Percentiles rank a stretch among this genome's conserved stretches.
Evolutionary conservation across 2,329 filamentous ascomycete genomes (phyloP).

Genomic region (Aureobasidium pullulans): DNA sequence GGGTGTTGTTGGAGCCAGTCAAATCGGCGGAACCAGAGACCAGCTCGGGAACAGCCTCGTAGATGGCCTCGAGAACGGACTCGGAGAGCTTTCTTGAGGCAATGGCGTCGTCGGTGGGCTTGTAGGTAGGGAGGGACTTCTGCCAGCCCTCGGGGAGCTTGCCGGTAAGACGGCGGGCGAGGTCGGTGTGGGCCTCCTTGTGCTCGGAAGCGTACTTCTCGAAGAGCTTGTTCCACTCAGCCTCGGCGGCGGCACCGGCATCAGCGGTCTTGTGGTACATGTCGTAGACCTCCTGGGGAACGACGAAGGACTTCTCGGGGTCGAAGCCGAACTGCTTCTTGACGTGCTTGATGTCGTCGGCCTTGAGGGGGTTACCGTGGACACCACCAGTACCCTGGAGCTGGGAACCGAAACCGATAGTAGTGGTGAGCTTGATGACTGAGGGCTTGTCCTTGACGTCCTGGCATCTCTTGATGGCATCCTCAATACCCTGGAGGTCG

Average conservation of each 20-base stretch:
- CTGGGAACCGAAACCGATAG: conserved; percentile 91
- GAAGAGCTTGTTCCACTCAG: conserved; percentile 92
- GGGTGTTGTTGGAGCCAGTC: conserved; percentile 97
- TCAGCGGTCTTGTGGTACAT: conserved; percentile 76
- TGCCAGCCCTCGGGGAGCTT: conserved; percentile 95
- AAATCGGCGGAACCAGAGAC: conserved; percentile 94
- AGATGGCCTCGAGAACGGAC: conserved; percentile 81
- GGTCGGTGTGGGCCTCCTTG: conserved; percentile 72
- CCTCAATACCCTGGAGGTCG: conserved; percentile 81
- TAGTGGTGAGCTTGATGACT: conserved; percentile 93
- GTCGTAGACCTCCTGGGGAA: conserved; percentile 93
- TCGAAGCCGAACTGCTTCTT: conserved; percentile 96
- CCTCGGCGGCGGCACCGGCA: conserved; percentile 79
- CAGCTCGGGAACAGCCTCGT: conserved; percentile 77
- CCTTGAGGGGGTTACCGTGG: conserved; percentile 92
- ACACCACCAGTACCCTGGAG: conserved; percentile 91
- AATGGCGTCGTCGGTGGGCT: conserved; percentile 71
- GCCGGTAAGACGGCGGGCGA: conserved; percentile 69
- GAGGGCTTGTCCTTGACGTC: conserved; percentile 92
- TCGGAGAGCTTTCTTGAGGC: conserved; percentile 96
- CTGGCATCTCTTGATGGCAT: conserved; percentile 77
- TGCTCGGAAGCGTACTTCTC: conserved; percentile 75
- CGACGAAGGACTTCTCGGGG: conserved; percentile 84
- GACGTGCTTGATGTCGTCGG: conserved; percentile 85
- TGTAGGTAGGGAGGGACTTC: conserved; percentile 87